Conservation (phyloP, 2,329 filamentous ascomycete species). For the Fusarium decemcellulare region DNA sequence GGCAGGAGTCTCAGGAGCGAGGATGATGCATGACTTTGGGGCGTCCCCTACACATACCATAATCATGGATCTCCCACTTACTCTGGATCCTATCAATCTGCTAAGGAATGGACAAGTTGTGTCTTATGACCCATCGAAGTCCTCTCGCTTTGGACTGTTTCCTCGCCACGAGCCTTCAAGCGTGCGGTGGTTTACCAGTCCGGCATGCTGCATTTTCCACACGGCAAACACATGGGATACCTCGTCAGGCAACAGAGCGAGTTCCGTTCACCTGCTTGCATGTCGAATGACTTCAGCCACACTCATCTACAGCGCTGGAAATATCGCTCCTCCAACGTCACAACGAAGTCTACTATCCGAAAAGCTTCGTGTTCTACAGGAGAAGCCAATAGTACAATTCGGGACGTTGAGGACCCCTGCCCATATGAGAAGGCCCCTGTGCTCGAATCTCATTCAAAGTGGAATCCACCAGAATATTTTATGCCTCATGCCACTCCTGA, state of each 20-base stretch:
- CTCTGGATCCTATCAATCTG: conserved; percentile 74
- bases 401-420: neutral
- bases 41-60: conserved; percentile 74
- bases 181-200: conserved; percentile 78
- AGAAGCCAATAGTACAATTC: too few relatives aligned
- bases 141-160: conserved; percentile 77
- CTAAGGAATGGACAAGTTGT: conserved; percentile 68
- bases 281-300: conserved; percentile 77
- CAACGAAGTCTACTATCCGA: rapidly evolving
- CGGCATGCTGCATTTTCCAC: conserved; percentile 79
- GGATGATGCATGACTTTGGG: conserved; percentile 85
- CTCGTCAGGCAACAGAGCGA: rapidly evolving
- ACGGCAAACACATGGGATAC: conserved; percentile 79
- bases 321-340: conserved; percentile 58
- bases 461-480: rapidly evolving
- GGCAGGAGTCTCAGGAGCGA: conserved; percentile 72
- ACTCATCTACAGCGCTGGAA: conserved; percentile 75
- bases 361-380: neutral
- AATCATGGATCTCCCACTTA: conserved; percentile 78
- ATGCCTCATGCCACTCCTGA: conserved; percentile 44
- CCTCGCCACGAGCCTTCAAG: conserved; percentile 70
- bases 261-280: conserved; percentile 71
- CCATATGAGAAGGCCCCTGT: conserved; percentile 5
- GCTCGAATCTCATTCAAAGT: neutral
- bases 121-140: conserved; percentile 69